Evolutionary conservation across 495 filamentous ascomycete species (phyloP), one percentile per base, ranked within the genome.

Genomic region (Barbatosphaeria neglecta): DNA sequence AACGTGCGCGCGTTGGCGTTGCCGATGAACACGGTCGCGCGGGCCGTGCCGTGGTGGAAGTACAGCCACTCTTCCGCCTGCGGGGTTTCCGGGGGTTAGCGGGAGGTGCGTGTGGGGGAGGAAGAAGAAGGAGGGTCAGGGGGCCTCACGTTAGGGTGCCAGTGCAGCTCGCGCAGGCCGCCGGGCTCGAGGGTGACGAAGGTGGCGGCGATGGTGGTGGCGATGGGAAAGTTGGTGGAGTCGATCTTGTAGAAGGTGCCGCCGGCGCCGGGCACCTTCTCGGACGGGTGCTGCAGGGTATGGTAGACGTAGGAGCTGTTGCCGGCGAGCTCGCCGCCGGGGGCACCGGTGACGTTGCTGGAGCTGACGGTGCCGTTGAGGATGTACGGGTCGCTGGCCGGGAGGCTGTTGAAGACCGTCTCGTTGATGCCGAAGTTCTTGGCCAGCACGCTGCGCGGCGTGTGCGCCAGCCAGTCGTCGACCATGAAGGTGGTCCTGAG

Each of bases 31-130:
- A 81, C 73, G 5, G 78, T 83, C 13, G 78, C 78, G 17, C 73
- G 71, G 0, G 65, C 79, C 15, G 65, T 56, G 20, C 78, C 80
- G 35, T 72, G 62, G 59, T 78, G 74, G 62, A 82, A 82, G 50
- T 81, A 82, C 1, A 81, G 65, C 78, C 80, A 83, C 55, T 83
- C 80, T 52, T 77, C 76, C 1, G 77, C 74, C 70, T 78, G 44
- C 3, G 41, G 39, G 22, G 50, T 45, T 19, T 46, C 28, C 54
- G 48, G 51, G 47, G 49, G 35, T 22, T 28, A 31, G 35, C 48
- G 47, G 9, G 24, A 44, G 17, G 20, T 7, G 16, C 3, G 38
- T 37, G 20, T 46, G 13, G 16, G n/a, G 38, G 5, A 9, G 28
- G 22, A 13, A 31, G 3, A 19, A 5, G 43, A 44, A 19, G 19